These are phyloP conservation scores for Acanthamoeba rhysodes DNA, from an alignment of 208 protist genomes.

Conservation along the genomic window DNA sequence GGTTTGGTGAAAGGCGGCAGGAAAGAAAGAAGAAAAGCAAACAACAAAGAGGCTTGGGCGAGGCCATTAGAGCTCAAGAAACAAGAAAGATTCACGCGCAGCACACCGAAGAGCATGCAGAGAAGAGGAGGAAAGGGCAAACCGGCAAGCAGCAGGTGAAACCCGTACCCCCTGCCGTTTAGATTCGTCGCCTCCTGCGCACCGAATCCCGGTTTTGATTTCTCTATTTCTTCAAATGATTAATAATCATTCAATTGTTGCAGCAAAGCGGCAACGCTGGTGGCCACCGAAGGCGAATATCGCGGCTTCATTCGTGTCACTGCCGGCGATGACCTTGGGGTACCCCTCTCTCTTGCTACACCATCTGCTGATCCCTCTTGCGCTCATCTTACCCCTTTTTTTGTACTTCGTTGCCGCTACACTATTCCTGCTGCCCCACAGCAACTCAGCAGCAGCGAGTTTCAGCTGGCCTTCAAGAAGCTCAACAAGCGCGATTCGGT, in stretches of 20 bases:
- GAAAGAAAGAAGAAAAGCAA: background rate
- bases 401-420: background rate
- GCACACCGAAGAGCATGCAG: background rate
- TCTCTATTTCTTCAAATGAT: background rate
- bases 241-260: background rate
- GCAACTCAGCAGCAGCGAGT: constrained; percentile 65
- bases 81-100: background rate
- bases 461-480: constrained; percentile 74
- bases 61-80: background rate
- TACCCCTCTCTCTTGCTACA: background rate
- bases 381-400: background rate
- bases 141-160: constrained; percentile 46
- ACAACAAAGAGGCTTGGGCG: background rate
- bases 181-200: background rate
- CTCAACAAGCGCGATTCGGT: constrained; percentile 66
- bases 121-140: constrained; percentile 57
- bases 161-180: no score
- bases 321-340: constrained; percentile 13
- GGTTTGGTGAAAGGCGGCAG: background rate
- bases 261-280: constrained; percentile 47
- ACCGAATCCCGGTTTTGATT: background rate
- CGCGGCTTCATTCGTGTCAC: constrained; percentile 57
- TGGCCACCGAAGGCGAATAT: constrained; percentile 32
- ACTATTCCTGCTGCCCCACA: background rate
- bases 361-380: background rate